Evolutionary conservation across 805 yeast species (phyloP).

Genomic region (Scheffersomyces stipitis): DNA sequence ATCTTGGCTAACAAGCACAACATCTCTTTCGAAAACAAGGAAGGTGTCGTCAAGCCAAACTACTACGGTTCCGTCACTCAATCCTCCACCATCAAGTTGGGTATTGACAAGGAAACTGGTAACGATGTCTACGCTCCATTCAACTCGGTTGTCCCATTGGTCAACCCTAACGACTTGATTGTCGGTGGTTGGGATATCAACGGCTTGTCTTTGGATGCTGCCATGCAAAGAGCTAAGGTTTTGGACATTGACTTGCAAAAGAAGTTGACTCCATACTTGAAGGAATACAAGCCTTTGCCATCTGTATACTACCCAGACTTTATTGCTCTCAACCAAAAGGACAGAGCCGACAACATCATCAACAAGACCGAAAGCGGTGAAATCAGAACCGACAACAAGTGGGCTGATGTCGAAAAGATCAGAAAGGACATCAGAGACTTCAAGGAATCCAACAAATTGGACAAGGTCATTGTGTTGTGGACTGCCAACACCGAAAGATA

Average conservation of each 20-base stretch:
- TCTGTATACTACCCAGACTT: conserved; percentile 94
- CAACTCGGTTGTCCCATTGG: conserved; percentile 84
- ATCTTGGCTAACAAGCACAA: conserved; percentile 81
- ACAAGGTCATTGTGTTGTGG: conserved; percentile 90
- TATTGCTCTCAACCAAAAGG: conserved; percentile 92
- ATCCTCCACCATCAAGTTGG: conserved; percentile 84
- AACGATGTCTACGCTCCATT: conserved; percentile 91
- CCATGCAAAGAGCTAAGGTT: conserved; percentile 84
- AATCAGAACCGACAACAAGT: conserved; percentile 60
- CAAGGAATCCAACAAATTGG: conserved; percentile 69
- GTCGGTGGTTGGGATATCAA: conserved; percentile 96
- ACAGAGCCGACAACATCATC: conserved; percentile 84
- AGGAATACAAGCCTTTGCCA: conserved; percentile 66
- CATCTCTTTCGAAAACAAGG: conserved; percentile 76
- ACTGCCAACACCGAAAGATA: conserved; percentile 97
- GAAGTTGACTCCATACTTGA: conserved; percentile 65
- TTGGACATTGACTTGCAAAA: conserved; percentile 82
- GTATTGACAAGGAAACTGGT: conserved; percentile 72
- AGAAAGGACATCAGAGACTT: conserved; percentile 81
- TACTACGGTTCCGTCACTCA: conserved; percentile 95
- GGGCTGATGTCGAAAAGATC: conserved; percentile 86
- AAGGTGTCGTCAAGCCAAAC: conserved; percentile 71
- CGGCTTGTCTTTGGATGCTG: conserved; percentile 64
- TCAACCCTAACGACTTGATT: conserved; percentile 85
- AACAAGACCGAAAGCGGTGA: conserved; percentile 54